Evolutionary conservation across 2,329 filamentous ascomycete genomes (phyloP), one percentile per base, ranked within the genome.

Genomic region (Pseudopyrenochaeta lycopersici): DNA sequence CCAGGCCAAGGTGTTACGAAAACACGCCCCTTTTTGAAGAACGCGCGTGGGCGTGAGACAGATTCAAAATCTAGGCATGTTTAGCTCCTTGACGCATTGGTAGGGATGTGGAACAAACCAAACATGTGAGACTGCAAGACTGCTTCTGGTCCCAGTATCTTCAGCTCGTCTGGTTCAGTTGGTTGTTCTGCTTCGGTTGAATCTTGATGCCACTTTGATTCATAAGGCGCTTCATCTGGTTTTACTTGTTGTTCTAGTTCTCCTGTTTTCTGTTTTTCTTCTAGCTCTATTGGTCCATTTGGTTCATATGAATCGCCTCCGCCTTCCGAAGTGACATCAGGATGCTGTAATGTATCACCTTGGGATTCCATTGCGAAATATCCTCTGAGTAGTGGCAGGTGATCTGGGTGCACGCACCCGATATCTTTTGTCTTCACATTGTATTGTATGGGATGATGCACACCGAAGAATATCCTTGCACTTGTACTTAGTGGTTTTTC

Each of bases 361-460:
- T n/a, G n/a, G n/a, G n/a, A n/a, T n/a, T n/a, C n/a, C n/a, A 4
- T 23, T 21, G 18, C 38, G 17, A 23, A 66, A 33, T 65, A 57
- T 7, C 29, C 38, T 1, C 39, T 21, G 2, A 65, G 41, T 1
- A 31, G 52, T 1, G 21, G 23, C 51, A 76, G 57, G 3, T 70
- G 71, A 2, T 43, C 35, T 3, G 49, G 15, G 6, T 55, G 58
- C 11, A 80, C 66, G 7, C 55, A 49, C 0, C 79, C 78, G 4
- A 81, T 57, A 0, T 76, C 66, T 17, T 75, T 73, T 1, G 78
- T 76, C 45, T 76, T 79, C 29, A 78, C 63, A 47, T 80, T 79
- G 48, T 78, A 73, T 47, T 81, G 74, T 10, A 80, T 73, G 0
- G 74, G 76, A 58, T 78, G 74, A 1, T 75, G 57, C 12, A 79